A percentile compares a stretch with the other conserved stretches of the same genome.
Evolutionary conservation across 208 protist genomes (phyloP).

Genomic region (Crithidia acanthocephali): DNA sequence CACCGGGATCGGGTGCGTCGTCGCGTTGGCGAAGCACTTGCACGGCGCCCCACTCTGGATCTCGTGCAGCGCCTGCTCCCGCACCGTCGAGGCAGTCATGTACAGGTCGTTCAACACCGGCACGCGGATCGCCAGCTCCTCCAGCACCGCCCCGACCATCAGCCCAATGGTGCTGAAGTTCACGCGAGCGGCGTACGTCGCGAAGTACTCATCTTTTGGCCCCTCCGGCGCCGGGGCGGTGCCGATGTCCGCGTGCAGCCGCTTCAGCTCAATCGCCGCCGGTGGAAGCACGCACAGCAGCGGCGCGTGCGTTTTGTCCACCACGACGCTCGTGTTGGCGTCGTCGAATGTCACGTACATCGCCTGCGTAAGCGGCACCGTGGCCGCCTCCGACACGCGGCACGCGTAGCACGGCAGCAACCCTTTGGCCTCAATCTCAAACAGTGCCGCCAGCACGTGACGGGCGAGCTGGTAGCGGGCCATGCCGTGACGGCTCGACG

Average conservation of each 20-base stretch:
- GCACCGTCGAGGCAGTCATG: conserved; percentile 50
- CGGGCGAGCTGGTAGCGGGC: conserved; percentile 48
- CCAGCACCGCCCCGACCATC: conserved; percentile 49
- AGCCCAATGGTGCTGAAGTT: conserved; percentile 56
- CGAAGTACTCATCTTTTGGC: conserved; percentile 9
- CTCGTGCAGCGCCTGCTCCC: conserved; percentile 52
- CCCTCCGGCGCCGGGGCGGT: neutral
- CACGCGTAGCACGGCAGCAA: conserved; percentile 71
- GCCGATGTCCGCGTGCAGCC: conserved; percentile 35
- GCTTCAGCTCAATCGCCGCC: conserved; percentile 59
- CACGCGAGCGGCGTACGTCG: conserved; percentile 23
- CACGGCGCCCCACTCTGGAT: conserved; percentile 23
- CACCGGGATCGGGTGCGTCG: conserved; percentile 31
- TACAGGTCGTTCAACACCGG: conserved; percentile 54
- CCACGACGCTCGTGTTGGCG: conserved; percentile 24
- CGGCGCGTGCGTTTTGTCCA: conserved; percentile 34
- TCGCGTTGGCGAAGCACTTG: conserved; percentile 39
- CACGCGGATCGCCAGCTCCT: conserved; percentile 33
- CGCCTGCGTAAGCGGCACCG: conserved; percentile 47
- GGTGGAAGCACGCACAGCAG: conserved; percentile 54
- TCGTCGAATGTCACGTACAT: conserved; percentile 43
- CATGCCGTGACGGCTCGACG: conserved; percentile 16
- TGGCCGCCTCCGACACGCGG: conserved; percentile 44
- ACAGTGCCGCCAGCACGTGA: conserved; percentile 47
- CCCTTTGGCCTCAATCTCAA: conserved; percentile 53